Percentiles rank a stretch among this genome's conserved stretches.
These are phyloP conservation scores for Nannochloropsis gaditana DNA, from an alignment of 108 stramenopile species.

Conservation along the genomic window DNA sequence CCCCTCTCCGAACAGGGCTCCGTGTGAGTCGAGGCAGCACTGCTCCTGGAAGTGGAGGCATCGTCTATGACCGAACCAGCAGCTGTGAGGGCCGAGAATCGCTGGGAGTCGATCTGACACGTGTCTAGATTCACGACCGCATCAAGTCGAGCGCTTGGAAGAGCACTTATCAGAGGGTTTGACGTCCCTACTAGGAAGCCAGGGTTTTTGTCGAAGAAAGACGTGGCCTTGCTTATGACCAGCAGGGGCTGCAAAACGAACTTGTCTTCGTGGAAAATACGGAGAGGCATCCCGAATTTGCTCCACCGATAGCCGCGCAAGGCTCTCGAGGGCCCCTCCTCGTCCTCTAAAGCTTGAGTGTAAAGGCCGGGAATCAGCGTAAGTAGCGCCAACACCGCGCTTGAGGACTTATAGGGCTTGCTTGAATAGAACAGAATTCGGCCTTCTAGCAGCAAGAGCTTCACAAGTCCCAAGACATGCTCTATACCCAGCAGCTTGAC, in stretches of 20 bases:
- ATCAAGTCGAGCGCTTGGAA: conserved; percentile 32
- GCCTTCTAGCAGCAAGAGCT: conserved; percentile 33
- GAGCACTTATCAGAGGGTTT: background rate
- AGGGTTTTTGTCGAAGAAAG: background rate
- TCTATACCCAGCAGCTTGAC: background rate
- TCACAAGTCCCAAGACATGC: conserved; percentile 25
- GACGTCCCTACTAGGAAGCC: background rate
- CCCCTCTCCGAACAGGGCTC: background rate
- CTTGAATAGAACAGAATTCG: conserved; percentile 29
- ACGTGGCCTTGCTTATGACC: background rate
- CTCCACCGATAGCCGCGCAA: conserved; percentile 40
- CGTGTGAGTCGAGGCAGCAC: background rate
- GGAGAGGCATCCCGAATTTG: conserved; percentile 40
- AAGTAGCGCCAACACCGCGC: conserved; percentile 33
- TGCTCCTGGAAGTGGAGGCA: conserved; percentile 20
- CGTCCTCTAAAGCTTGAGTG: conserved; percentile 22
- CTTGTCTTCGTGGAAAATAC: conserved; percentile 25
- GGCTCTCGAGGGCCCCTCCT: conserved; percentile 25
- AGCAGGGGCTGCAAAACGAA: background rate
- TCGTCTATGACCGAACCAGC: conserved; percentile 21
- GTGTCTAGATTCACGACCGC: conserved; percentile 34
- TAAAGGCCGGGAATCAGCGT: conserved; percentile 34
- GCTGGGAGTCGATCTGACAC: background rate
- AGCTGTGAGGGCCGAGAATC: conserved; percentile 18
- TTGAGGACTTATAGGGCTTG: background rate